Evolutionary conservation across 2,329 filamentous ascomycete genomes (phyloP).

Genomic region (Penicillium decumbens): DNA sequence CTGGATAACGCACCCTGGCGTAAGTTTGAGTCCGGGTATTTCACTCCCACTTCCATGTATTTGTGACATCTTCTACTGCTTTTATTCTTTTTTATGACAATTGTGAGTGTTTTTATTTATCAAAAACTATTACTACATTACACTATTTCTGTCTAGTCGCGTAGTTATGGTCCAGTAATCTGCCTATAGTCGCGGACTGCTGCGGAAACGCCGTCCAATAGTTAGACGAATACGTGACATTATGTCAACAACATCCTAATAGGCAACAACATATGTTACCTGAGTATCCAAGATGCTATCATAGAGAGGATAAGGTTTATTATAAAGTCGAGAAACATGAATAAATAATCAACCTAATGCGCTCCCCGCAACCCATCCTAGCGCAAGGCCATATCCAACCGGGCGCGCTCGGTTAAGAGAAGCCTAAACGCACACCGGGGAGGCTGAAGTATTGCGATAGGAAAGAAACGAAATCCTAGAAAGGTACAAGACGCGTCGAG

Average conservation of each 20-base stretch:
- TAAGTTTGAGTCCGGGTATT: conserved; percentile 21
- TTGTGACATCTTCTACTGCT: background rate
- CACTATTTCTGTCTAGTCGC: background rate
- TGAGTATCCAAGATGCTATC: background rate
- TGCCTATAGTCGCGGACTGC: background rate
- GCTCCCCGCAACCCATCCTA: background rate
- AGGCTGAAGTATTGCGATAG: background rate
- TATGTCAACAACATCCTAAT: background rate
- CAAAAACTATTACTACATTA: background rate
- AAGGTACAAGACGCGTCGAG: background rate
- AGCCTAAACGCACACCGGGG: conserved; percentile 2
- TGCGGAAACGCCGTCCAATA: conserved; percentile 2
- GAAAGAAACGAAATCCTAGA: background rate
- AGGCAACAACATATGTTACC: background rate
- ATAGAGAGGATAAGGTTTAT: background rate
- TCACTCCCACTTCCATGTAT: background rate
- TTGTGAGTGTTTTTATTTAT: background rate
- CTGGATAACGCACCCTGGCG: conserved; percentile 17
- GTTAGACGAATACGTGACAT: conserved; percentile 3
- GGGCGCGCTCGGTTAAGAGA: conserved; percentile 9
- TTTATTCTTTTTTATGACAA: background rate
- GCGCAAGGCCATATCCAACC: conserved; percentile 4
- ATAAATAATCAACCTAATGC: background rate
- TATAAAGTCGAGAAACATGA: background rate
- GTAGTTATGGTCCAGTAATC: background rate